These are phyloP conservation scores for Kwoniella mangroviensis DNA, from an alignment of 768 basidiomycete species.

Conservation along the genomic window DNA sequence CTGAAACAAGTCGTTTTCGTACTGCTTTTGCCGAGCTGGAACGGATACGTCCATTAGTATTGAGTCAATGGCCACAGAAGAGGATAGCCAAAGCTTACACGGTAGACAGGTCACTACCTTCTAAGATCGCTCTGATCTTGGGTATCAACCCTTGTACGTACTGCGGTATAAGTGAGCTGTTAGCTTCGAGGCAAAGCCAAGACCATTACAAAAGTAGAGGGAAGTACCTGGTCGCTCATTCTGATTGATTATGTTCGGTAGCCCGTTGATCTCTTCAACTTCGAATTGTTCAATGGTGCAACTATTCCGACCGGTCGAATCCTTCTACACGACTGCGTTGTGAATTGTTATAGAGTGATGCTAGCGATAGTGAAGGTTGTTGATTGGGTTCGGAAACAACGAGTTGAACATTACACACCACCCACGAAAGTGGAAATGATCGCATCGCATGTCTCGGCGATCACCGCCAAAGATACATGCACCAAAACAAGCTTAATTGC, in stretches of 20 bases:
- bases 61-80: no score
- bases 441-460: neutral
- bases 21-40: constrained; percentile 73
- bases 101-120: constrained; percentile 39
- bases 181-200: no score
- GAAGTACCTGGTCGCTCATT: constrained; percentile 13
- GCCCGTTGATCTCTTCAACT: neutral
- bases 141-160: constrained; percentile 37
- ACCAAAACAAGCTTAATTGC: neutral
- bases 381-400: neutral
- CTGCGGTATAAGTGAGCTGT: constrained; percentile 5
- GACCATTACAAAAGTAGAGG: neutral
- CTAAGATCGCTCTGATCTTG: constrained; percentile 41
- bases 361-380: neutral
- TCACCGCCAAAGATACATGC: neutral
- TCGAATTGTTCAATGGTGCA: neutral
- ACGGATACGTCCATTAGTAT: no score
- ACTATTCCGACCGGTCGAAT: neutral
- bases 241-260: neutral
- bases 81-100: constrained; percentile 23
- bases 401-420: neutral
- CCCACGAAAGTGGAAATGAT: constrained; percentile 11
- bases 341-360: no score
- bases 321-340: no score
- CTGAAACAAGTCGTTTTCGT: constrained; percentile 68